Evolutionary conservation across 768 basidiomycete genomes (phyloP).

Genomic region (Lentinula boryana): DNA sequence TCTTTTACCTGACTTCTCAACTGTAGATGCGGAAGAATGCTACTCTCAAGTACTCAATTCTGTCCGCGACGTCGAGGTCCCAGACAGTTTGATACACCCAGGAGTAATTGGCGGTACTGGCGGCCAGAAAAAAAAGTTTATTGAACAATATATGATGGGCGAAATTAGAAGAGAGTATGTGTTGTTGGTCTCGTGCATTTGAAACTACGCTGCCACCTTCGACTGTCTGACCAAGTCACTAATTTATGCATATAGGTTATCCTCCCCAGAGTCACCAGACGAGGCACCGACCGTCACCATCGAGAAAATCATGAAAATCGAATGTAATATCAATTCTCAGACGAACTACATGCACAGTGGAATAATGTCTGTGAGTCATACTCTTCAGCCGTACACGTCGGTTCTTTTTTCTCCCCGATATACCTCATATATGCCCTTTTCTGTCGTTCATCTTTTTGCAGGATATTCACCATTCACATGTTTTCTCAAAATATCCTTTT

Average conservation of each 20-base stretch:
- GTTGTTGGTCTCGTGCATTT: background rate
- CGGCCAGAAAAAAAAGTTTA: slow-evolving; percentile 45
- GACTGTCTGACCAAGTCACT: background rate
- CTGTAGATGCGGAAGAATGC: slow-evolving; percentile 83
- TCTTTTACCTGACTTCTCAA: background rate
- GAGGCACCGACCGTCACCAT: slow-evolving; percentile 58
- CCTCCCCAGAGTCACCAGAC: slow-evolving; percentile 61
- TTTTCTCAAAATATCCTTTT: no score
- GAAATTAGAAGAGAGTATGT: slow-evolving; percentile 65
- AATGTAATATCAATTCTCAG: slow-evolving; percentile 82
- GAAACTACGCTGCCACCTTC: no score
- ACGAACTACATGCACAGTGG: slow-evolving; percentile 90
- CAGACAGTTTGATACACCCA: slow-evolving; percentile 25
- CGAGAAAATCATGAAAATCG: slow-evolving; percentile 82
- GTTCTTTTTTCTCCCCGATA: no score
- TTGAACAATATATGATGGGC: slow-evolving; percentile 79
- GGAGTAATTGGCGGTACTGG: slow-evolving; percentile 18
- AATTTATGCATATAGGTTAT: background rate
- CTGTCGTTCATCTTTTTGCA: background rate
- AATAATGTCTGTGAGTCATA: slow-evolving; percentile 59
- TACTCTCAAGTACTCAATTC: slow-evolving; percentile 71
- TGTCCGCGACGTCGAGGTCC: slow-evolving; percentile 63
- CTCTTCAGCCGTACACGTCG: background rate
- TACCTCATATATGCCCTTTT: background rate
- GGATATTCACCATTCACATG: background rate